A percentile compares a stretch with the other conserved stretches of the same genome.
These are phyloP conservation scores for Davidsoniella virescens DNA, from an alignment of 2,329 filamentous ascomycete species.

Conservation along the genomic window DNA sequence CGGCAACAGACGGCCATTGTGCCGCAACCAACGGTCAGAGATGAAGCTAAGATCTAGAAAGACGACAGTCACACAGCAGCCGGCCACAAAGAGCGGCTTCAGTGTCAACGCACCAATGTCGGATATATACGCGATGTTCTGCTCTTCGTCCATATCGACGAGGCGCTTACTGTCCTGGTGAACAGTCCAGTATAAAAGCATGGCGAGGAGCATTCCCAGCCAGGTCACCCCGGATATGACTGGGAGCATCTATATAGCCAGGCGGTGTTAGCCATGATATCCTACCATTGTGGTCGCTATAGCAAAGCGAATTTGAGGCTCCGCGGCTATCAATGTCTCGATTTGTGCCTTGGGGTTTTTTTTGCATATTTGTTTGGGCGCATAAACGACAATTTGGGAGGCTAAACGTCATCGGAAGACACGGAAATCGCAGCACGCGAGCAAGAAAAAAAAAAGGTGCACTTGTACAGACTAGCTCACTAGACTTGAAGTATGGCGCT, in stretches of 20 bases:
- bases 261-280: background rate
- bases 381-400: too few relatives aligned
- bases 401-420: too few relatives aligned
- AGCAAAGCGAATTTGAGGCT: background rate
- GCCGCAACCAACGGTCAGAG: constrained; percentile 71
- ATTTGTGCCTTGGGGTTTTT: background rate
- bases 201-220: constrained; percentile 50
- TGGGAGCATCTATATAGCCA: constrained; percentile 40
- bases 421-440: too few relatives aligned
- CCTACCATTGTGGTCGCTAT: background rate
- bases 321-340: too few relatives aligned
- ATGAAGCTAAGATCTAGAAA: constrained; percentile 69
- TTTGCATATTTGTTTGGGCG: background rate
- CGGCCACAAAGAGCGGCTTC: constrained; percentile 65
- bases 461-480: background rate
- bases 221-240: constrained; percentile 49
- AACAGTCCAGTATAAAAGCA: constrained; percentile 54
- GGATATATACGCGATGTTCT: constrained; percentile 56
- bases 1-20: constrained; percentile 59
- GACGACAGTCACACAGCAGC: constrained; percentile 54
- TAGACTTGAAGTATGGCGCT: too few relatives aligned
- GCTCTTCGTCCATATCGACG: constrained; percentile 38
- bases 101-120: constrained; percentile 45
- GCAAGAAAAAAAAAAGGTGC: too few relatives aligned
- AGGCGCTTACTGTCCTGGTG: constrained; percentile 39